Evolutionary conservation across 177 flowering plant genomes (phyloP), one percentile per base, ranked within the genome.

Genomic region (Vitis hybrid): DNA sequence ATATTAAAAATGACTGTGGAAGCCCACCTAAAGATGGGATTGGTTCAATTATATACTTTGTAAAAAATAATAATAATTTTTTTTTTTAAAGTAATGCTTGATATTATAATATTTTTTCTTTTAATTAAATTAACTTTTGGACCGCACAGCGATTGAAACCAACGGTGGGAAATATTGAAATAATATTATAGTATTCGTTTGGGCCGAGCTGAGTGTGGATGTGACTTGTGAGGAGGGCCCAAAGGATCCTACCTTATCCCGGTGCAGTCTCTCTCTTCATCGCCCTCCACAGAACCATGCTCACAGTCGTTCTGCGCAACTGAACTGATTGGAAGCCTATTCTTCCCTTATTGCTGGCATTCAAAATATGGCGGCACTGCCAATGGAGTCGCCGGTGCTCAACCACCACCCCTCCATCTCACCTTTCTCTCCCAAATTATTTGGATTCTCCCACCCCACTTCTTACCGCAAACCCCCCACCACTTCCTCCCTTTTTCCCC

Each of bases 341-440:
- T 62, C 13, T 7, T 3, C 49, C 14, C 10, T 19, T 45, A 8
- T n/a, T 50, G 10, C 10, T 49, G 18, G 14, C 34, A 10, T 1
- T 1, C 54, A 10, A 2, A 54, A 68, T 57, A 81, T 76, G 82
- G 77, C 73, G 66, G 51, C 81, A 16, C 51, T 55, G n/a, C 59
- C 61, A 7, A 13, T 63, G 12, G 76, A 78, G 49, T 61, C 68
- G 19, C 64, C 72, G 19, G 31, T 61, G 12, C 31, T 70, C 53
- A 55, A 70, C 59, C 67, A 16, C 60, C 48, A 16, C 59, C 70
- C 78, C 55, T 69, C 74, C 11, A 20, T 66, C 20, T 64, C 80
- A 12, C 61, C 70, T 26, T 56, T 73, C 31, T 10, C 78, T 62
- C 63, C 79, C 59, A 76, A 56, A 52, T 67, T 56, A 34, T 26